A percentile compares a stretch with the other conserved stretches of the same genome.
Conservation (phyloP, 371 early-diverging fungal species). For the Ordospora colligata region DNA sequence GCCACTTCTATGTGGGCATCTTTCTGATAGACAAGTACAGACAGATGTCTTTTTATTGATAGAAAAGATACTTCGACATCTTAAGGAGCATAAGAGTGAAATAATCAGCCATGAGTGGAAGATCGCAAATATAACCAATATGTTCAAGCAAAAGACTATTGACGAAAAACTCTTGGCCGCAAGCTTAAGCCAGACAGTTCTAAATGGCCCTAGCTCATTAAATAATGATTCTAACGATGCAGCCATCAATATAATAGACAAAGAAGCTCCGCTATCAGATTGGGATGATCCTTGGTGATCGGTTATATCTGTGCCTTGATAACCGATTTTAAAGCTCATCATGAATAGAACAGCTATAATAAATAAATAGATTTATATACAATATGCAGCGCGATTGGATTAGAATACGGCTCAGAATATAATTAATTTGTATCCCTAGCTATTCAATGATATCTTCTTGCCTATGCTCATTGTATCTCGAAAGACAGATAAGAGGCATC, state of each 20-base stretch:
- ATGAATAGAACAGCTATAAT: not conserved
- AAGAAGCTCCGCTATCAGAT: not conserved
- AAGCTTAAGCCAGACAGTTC: not conserved
- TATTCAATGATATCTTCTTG: no score
- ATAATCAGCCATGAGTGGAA: slow-evolving; percentile 44
- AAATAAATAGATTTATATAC: not conserved
- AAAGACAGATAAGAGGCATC: slow-evolving; percentile 35
- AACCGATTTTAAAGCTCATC: not conserved
- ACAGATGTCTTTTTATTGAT: slow-evolving; percentile 37
- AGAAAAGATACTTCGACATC: slow-evolving; percentile 35
- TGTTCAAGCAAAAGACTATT: slow-evolving; percentile 25
- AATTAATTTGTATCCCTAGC: no score
- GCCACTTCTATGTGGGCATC: slow-evolving; percentile 31
- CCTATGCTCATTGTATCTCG: not conserved
- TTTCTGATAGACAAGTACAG: slow-evolving; percentile 37
- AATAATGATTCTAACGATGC: no score
- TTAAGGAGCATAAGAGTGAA: slow-evolving; percentile 37
- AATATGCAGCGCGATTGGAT: no score
- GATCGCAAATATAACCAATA: slow-evolving; percentile 9
- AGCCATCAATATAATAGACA: no score
- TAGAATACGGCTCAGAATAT: no score
- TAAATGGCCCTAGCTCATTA: no score
- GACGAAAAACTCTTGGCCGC: slow-evolving; percentile 9
- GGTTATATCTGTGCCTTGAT: not conserved
- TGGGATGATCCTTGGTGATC: not conserved